Evolutionary conservation across 257 asterid genomes (phyloP).

Genomic region (Verbascum thapsus): DNA sequence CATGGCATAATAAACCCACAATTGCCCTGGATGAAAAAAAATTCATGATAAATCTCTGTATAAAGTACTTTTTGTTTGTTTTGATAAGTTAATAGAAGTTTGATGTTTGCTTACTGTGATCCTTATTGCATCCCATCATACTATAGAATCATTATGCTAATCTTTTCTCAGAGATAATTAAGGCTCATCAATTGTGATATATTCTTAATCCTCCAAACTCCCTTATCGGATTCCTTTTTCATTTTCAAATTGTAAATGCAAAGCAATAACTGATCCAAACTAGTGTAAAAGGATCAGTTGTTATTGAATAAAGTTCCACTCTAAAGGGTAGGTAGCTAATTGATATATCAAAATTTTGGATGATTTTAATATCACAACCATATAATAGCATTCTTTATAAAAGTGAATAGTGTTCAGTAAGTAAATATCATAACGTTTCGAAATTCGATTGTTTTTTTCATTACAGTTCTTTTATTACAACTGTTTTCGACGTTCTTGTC

Average conservation of each 20-base stretch:
- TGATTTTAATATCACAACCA: neutral
- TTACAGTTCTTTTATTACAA: neutral
- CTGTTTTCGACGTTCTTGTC: neutral
- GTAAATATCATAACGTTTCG: neutral
- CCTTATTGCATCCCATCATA: neutral
- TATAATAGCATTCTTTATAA: neutral
- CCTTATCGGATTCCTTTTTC: constrained; percentile 2
- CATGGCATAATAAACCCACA: neutral
- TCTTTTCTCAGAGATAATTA: neutral
- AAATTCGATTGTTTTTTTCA: neutral
- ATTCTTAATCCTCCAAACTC: constrained; percentile 2
- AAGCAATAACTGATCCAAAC: neutral
- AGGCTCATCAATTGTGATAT: neutral
- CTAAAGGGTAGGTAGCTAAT: neutral
- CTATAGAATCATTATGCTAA: neutral
- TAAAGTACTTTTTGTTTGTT: neutral
- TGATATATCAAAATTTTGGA: neutral
- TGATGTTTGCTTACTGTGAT: neutral
- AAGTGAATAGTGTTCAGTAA: neutral
- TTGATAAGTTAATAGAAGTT: neutral
- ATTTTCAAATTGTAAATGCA: neutral
- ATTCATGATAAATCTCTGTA: neutral
- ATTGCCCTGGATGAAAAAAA: neutral
- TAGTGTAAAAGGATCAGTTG: neutral
- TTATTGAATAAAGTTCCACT: neutral